Percentiles rank a stretch among this genome's conserved stretches.
phyloP scores from a whole-genome alignment of 495 filamentous ascomycete species.

The Acidomyces sp. region DNA sequence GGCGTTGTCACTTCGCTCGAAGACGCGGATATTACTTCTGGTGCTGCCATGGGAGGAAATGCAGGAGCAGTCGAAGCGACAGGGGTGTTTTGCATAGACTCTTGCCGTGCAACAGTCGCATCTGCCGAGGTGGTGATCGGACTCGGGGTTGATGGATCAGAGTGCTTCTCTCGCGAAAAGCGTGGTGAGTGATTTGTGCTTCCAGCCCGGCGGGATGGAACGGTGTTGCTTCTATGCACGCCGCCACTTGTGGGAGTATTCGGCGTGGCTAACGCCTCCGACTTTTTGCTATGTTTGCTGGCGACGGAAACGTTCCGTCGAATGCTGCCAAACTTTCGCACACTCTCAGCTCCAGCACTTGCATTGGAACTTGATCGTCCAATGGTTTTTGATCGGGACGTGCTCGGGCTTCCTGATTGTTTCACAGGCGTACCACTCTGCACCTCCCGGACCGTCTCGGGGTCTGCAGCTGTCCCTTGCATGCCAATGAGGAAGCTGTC shows the following conservation, averaged over 20 bases:
- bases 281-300: constrained; percentile 55
- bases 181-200: constrained; percentile 37
- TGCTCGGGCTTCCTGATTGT: constrained; percentile 38
- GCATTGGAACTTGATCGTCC: constrained; percentile 71
- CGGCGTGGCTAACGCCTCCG: constrained; percentile 43
- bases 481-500: constrained; percentile 64
- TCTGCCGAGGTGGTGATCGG: constrained; percentile 6
- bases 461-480: constrained; percentile 81
- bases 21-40: constrained; percentile 17
- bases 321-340: constrained; percentile 63
- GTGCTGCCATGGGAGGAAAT: constrained; percentile 7
- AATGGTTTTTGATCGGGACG: constrained; percentile 43
- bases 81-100: constrained; percentile 17
- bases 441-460: constrained; percentile 73
- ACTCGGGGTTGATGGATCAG: constrained; percentile 28
- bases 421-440: constrained; percentile 50
- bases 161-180: constrained; percentile 35
- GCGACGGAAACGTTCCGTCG: constrained; percentile 69
- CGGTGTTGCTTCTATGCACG: constrained; percentile 80
- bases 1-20: constrained; percentile 22
- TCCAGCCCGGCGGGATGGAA: constrained; percentile 81
- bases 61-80: constrained; percentile 1
- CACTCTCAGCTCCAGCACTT: constrained; percentile 73
- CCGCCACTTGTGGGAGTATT: constrained; percentile 46
- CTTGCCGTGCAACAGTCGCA: not conserved